Evolutionary conservation across 2,329 filamentous ascomycete species (phyloP), one percentile per base, ranked within the genome.

Genomic region (Erysiphe pulchra): DNA sequence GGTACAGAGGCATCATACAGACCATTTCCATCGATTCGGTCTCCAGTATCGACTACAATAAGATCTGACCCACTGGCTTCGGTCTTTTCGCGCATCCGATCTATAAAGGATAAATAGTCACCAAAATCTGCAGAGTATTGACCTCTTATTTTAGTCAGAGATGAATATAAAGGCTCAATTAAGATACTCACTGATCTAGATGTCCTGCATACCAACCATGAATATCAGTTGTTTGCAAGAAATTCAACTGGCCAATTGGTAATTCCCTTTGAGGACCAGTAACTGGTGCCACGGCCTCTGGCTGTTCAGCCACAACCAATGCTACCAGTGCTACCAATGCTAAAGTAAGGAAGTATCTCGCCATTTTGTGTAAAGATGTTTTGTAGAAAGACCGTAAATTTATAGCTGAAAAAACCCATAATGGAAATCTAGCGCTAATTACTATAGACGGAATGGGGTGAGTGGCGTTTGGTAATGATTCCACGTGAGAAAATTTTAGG

Each of bases 91-190:
- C 74, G 79, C 68, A 98, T 74, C 57, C 87, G 84, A 33, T 78
- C 68, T 32, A 85, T 75, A 58, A 98, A 94, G 7, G 87, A 94
- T 55, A 95, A 71, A 61, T 95, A 98, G 63, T 98, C 90, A 48
- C 90, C 90, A 85, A 90, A 95, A 61, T 98, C 90, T 42, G 84
- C 87, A 7, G 83, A 86, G 62, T 92, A 98, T 49, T 90, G 87
- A 2, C 84, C 70, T 63, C 80, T 84, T 50, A 28, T 38, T 2
- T 10, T 42, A 20, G 45, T 56, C 42, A 57, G 47, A 17, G 24
- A n/a, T 14, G 16, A n/a, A 6, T n/a, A 9, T 42, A 6, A 20
- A 11, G 17, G 5, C 11, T 5, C 30, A 12, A 16, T 13, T 16
- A 10, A 33, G 3, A 14, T 7, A 43, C 70, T 56, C 65, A 84